phyloP scores from a whole-genome alignment of 495 filamentous ascomycete species.

The Xylaria acuta region DNA sequence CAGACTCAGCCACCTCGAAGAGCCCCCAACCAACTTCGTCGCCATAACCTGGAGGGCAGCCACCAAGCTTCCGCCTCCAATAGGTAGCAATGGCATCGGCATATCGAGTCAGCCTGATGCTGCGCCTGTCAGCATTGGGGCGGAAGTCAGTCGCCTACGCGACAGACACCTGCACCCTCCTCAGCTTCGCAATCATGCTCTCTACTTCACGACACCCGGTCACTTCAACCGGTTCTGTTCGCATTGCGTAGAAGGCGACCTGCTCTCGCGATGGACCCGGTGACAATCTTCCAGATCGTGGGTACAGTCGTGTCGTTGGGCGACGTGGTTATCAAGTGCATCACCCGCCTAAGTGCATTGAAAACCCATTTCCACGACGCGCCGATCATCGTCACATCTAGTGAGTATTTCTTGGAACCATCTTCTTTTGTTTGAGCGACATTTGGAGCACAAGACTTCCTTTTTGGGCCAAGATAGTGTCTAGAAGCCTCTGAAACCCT shows the following conservation, averaged over 20 bases:
- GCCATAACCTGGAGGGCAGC: background rate
- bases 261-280: constrained; percentile 3
- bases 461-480: background rate
- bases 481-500: background rate
- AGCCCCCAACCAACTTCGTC: background rate
- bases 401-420: background rate
- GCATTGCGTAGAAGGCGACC: background rate
- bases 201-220: too few relatives aligned
- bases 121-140: background rate
- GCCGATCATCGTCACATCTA: constrained; percentile 16
- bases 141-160: background rate
- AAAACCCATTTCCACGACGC: constrained; percentile 16
- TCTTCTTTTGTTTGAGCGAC: background rate
- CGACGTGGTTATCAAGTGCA: constrained; percentile 17
- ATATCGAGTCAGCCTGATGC: background rate
- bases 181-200: background rate
- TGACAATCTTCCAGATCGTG: constrained; percentile 15
- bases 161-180: background rate
- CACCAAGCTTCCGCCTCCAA: background rate
- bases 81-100: background rate
- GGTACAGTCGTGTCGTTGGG: constrained; percentile 1
- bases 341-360: constrained; percentile 10
- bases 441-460: background rate
- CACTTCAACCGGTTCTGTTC: background rate
- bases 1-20: background rate